A percentile compares a stretch with the other conserved stretches of the same genome.
Conservation (phyloP, 257 asterid species). For the Cruciata laevipes region DNA sequence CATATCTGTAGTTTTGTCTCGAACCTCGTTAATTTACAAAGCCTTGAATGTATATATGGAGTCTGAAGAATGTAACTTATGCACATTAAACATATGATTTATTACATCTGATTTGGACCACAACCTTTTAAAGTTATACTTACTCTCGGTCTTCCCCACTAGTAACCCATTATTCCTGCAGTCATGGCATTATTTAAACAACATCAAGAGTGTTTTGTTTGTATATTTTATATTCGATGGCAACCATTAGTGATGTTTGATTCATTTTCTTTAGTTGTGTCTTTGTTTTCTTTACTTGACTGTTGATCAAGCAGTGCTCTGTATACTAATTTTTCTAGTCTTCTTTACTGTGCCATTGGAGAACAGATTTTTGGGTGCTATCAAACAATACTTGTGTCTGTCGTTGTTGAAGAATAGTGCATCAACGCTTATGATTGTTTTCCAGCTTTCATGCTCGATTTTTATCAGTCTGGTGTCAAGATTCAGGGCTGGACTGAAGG, state of each 20-base stretch:
- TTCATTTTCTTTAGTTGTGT: not conserved
- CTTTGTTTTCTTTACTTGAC: not conserved
- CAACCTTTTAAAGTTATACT: not conserved
- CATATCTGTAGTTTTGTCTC: not conserved
- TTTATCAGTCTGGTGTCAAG: conserved; percentile 88
- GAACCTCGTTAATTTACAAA: not conserved
- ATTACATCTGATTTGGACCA: not conserved
- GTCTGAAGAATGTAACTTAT: not conserved
- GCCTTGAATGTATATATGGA: not conserved
- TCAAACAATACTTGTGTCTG: conserved; percentile 92
- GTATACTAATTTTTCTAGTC: conserved; percentile 13
- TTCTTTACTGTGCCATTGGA: conserved; percentile 18
- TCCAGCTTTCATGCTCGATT: conserved; percentile 99
- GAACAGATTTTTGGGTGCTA: conserved; percentile 93
- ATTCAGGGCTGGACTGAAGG: conserved; percentile 95
- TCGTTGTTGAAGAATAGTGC: conserved; percentile 96
- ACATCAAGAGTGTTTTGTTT: not conserved
- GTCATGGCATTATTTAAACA: not conserved
- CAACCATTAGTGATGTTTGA: not conserved
- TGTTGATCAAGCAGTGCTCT: not conserved
- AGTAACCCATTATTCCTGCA: not conserved
- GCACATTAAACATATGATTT: not conserved
- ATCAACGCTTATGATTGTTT: conserved; percentile 82
- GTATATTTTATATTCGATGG: conserved; percentile 1
- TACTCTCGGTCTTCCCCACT: not conserved